phyloP scores from a whole-genome alignment of 2,329 filamentous ascomycete genomes.

The Aureobasidium vineae region DNA sequence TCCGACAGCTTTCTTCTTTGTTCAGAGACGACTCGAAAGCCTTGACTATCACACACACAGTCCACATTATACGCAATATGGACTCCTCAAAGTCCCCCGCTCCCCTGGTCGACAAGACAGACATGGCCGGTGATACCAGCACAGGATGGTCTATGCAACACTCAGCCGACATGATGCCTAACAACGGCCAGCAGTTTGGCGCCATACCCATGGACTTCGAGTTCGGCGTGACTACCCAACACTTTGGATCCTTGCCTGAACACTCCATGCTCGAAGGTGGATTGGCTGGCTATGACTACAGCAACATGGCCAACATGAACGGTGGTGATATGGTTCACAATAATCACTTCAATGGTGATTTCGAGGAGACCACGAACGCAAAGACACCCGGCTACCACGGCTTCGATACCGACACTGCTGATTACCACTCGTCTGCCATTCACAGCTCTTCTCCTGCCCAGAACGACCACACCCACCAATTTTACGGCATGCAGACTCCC shows the following conservation, averaged over 20 bases:
- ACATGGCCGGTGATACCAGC: neutral
- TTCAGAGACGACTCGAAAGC: neutral
- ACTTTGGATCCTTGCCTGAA: neutral
- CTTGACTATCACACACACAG: neutral
- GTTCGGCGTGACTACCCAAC: neutral
- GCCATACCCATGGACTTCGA: neutral
- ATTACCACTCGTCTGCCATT: neutral
- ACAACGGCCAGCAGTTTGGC: neutral
- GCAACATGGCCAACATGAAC: neutral
- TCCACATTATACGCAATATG: neutral
- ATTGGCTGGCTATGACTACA: neutral
- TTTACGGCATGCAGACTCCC: neutral
- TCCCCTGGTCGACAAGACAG: neutral
- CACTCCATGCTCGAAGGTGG: neutral
- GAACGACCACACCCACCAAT: neutral
- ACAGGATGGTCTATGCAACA: neutral
- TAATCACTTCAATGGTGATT: neutral
- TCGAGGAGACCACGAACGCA: neutral
- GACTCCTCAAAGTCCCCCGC: neutral
- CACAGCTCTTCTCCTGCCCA: neutral
- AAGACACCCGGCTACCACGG: neutral
- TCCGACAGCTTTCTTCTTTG: too few species aligned
- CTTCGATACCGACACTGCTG: too few species aligned
- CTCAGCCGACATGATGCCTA: neutral
- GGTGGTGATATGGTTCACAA: neutral